Evolutionary conservation across 495 filamentous ascomycete genomes (phyloP).

Genomic region (Daldinia decipiens): DNA sequence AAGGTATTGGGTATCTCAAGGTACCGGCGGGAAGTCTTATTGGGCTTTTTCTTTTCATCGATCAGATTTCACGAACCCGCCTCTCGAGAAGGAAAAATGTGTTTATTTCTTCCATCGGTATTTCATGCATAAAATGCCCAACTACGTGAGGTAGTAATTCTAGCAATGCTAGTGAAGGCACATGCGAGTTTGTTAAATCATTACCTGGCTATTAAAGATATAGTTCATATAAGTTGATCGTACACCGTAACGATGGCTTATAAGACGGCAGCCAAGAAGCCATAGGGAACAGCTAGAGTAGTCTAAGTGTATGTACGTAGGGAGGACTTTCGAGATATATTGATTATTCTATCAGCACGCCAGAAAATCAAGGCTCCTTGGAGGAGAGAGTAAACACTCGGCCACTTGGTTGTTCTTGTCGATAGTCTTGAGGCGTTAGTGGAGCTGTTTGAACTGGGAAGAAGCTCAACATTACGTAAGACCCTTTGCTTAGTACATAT

Average conservation of each 20-base stretch:
- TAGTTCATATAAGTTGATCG: too few relatives aligned
- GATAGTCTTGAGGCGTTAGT: neutral
- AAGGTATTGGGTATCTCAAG: too few relatives aligned
- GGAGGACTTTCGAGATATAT: neutral
- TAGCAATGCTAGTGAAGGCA: neutral
- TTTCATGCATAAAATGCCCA: too few relatives aligned
- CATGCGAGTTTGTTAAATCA: too few relatives aligned
- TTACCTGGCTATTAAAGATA: too few relatives aligned
- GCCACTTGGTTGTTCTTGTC: neutral
- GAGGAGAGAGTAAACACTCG: neutral
- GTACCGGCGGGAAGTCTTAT: neutral
- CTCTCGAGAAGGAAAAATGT: neutral
- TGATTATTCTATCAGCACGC: neutral
- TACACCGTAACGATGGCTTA: too few relatives aligned
- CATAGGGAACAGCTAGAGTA: too few relatives aligned
- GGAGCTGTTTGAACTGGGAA: neutral
- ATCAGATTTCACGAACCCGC: neutral
- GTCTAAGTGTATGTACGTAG: neutral
- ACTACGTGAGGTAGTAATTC: too few relatives aligned
- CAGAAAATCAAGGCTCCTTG: neutral
- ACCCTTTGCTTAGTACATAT: neutral
- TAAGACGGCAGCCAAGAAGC: too few relatives aligned
- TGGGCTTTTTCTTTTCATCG: neutral
- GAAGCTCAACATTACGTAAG: slow-evolving; percentile 21
- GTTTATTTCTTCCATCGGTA: too few relatives aligned